phyloP scores from a whole-genome alignment of 805 yeast species.

The Tetrapisispora namnaoensis region DNA sequence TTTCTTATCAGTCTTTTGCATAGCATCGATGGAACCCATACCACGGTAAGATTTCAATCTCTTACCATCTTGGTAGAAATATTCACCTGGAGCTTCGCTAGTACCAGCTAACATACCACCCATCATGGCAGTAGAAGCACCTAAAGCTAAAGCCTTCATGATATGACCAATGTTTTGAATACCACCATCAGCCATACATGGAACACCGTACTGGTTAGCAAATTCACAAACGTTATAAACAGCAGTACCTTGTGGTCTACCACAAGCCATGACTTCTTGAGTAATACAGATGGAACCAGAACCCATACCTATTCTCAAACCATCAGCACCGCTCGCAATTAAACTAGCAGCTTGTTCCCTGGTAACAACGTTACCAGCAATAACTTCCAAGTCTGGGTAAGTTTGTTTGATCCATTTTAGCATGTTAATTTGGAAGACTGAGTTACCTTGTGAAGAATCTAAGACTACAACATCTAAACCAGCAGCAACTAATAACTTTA shows the following conservation, averaged over 20 bases:
- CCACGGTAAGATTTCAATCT: conserved; percentile 97
- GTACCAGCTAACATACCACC: conserved; percentile 99
- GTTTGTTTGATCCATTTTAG: conserved; percentile 79
- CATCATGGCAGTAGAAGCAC: conserved; percentile 98
- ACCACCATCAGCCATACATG: conserved; percentile 99
- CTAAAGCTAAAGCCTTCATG: conserved; percentile 90
- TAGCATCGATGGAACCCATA: conserved; percentile 99
- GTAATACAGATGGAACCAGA: conserved; percentile 99
- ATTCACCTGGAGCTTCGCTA: conserved; percentile 95
- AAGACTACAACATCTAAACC: conserved; percentile 94
- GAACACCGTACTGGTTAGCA: conserved; percentile 92
- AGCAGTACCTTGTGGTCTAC: conserved; percentile 99
- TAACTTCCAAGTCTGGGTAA: conserved; percentile 71
- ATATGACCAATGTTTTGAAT: conserved; percentile 97
- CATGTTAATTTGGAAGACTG: conserved; percentile 89
- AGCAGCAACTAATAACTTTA: conserved; percentile 77
- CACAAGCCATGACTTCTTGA: conserved; percentile 99
- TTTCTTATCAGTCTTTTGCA: conserved; percentile 78
- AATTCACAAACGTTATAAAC: conserved; percentile 90
- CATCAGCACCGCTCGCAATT: conserved; percentile 95
- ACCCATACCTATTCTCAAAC: conserved; percentile 98
- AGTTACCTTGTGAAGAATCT: conserved; percentile 97
- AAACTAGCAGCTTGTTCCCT: conserved; percentile 97
- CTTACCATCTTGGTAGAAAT: conserved; percentile 96
- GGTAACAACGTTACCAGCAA: conserved; percentile 98